Evolutionary conservation across 495 filamentous ascomycete genomes (phyloP).

Genomic region (Hyaloscypha hepaticicola): DNA sequence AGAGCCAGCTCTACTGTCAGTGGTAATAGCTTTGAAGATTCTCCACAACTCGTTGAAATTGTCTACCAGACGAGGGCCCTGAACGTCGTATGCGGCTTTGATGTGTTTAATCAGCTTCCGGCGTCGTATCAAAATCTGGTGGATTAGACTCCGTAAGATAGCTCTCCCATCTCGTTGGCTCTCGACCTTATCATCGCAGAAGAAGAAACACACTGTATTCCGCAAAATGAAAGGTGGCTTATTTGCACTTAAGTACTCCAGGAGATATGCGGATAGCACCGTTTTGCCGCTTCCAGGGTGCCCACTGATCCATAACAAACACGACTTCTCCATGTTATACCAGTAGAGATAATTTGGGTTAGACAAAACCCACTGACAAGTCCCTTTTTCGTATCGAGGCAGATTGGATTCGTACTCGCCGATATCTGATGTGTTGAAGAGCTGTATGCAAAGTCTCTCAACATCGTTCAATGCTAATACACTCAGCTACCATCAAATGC

Average conservation of each 20-base stretch:
- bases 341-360: slow-evolving; percentile 26
- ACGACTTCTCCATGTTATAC: slow-evolving; percentile 11
- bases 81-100: slow-evolving; percentile 24
- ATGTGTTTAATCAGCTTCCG: slow-evolving; percentile 23
- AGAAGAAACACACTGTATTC: slow-evolving; percentile 28
- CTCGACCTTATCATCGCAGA: slow-evolving; percentile 32
- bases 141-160: slow-evolving; percentile 30
- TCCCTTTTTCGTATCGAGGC: slow-evolving; percentile 24
- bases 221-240: not conserved
- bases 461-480: slow-evolving; percentile 24
- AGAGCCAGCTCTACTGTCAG: slow-evolving; percentile 24
- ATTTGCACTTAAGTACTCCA: slow-evolving; percentile 14
- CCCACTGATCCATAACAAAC: slow-evolving; percentile 32
- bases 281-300: slow-evolving; percentile 34
- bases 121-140: slow-evolving; percentile 25
- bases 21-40: slow-evolving; percentile 26
- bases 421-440: slow-evolving; percentile 24
- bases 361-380: slow-evolving; percentile 33
- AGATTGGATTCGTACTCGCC: slow-evolving; percentile 24
- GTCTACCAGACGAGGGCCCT: slow-evolving; percentile 21
- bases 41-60: slow-evolving; percentile 31
- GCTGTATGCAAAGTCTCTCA: slow-evolving; percentile 27
- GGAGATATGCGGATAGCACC: slow-evolving; percentile 17
- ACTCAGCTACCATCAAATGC: not conserved
- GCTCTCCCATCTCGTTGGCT: slow-evolving; percentile 28